These are phyloP conservation scores for Magnaporthiopsis rhizophila DNA, from an alignment of 2,329 filamentous ascomycete species.

Conservation along the genomic window DNA sequence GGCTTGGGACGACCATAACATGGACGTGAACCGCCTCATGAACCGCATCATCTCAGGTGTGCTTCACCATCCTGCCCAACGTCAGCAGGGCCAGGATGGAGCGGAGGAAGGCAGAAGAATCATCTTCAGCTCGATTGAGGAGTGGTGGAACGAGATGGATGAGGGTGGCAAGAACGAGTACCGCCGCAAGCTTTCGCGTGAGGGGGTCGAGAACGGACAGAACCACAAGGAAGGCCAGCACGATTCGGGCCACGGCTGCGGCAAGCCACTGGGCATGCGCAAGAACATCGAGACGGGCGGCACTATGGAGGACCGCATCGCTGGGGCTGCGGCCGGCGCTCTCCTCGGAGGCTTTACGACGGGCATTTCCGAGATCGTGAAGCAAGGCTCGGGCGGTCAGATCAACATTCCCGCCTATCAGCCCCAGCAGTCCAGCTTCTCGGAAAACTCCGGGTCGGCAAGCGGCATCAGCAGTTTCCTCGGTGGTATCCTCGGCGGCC, in stretches of 20 bases:
- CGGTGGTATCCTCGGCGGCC: conserved; percentile 51
- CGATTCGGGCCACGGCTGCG: conserved; percentile 78
- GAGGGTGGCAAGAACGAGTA: conserved; percentile 57
- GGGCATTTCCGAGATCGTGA: conserved; percentile 37
- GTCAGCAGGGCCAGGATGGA: conserved; percentile 60
- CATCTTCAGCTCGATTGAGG: conserved; percentile 73
- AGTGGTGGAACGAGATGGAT: conserved; percentile 71
- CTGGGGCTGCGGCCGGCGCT: conserved; percentile 45
- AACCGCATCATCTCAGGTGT: conserved; percentile 74
- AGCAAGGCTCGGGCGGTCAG: conserved; percentile 33
- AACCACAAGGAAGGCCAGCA: conserved; percentile 84
- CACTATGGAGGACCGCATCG: conserved; percentile 48
- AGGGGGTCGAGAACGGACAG: conserved; percentile 66
- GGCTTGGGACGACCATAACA: conserved; percentile 71
- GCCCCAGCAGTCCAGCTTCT: conserved; percentile 11
- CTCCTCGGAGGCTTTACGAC: conserved; percentile 52
- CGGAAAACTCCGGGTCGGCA: conserved; percentile 41
- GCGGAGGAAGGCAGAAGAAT: conserved; percentile 61
- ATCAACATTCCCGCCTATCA: conserved; percentile 6
- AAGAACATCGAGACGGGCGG: conserved; percentile 48
- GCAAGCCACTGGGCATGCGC: conserved; percentile 68
- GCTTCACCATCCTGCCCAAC: conserved; percentile 81
- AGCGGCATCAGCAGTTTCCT: conserved; percentile 64
- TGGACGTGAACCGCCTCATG: conserved; percentile 62
- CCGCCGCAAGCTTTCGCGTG: conserved; percentile 65